phyloP scores from a whole-genome alignment of 176 grass and related monocot genomes.

The Aegilops bicornis region DNA sequence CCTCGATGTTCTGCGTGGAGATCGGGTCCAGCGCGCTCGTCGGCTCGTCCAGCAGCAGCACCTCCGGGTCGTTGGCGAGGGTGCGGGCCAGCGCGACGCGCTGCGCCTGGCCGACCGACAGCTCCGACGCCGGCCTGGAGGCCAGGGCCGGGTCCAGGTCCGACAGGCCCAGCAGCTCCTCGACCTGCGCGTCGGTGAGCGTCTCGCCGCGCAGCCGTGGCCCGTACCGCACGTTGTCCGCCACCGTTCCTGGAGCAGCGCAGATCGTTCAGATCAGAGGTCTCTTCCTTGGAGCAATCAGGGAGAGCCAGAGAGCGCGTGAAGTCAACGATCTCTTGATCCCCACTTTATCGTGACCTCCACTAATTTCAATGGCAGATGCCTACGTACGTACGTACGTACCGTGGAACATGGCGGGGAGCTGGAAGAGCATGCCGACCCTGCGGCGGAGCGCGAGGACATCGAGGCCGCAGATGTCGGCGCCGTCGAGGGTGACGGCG shows the following conservation, averaged over 20 bases:
- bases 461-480: constrained; percentile 71
- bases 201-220: constrained; percentile 74
- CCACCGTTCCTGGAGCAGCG: constrained; percentile 57
- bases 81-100: constrained; percentile 89
- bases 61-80: constrained; percentile 88
- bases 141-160: constrained; percentile 60
- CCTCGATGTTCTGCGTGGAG: constrained; percentile 98
- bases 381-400: background rate
- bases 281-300: no score
- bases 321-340: no score
- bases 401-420: constrained; percentile 96
- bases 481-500: constrained; percentile 71
- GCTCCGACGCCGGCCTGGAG: constrained; percentile 51
- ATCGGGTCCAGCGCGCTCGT: constrained; percentile 97
- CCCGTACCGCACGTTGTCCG: constrained; percentile 80
- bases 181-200: constrained; percentile 60
- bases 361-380: background rate
- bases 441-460: constrained; percentile 77
- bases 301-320: no score
- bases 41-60: constrained; percentile 83
- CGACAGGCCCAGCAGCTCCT: constrained; percentile 49
- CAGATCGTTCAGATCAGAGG: background rate
- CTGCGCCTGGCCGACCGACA: constrained; percentile 90
- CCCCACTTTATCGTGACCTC: no score
- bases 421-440: constrained; percentile 98